phyloP scores from a whole-genome alignment of 306 rosid species.

The Erythrophleum fordii region DNA sequence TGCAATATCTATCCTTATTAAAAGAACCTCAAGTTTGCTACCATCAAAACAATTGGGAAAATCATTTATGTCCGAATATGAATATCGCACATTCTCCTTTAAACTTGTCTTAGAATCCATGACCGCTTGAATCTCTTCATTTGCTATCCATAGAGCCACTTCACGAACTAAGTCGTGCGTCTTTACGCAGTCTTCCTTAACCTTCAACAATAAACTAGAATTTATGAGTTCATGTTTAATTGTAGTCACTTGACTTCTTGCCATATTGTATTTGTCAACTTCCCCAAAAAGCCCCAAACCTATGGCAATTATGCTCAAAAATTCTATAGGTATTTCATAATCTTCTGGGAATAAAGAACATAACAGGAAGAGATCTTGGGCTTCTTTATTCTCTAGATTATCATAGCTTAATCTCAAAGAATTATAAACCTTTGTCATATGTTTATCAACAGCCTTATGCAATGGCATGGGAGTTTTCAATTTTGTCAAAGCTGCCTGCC shows the following conservation, averaged over 20 bases:
- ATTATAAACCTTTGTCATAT: neutral
- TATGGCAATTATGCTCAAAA: neutral
- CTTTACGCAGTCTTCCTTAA: neutral
- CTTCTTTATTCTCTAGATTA: slow-evolving; percentile 1
- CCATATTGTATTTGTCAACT: neutral
- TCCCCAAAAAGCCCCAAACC: slow-evolving; percentile 22
- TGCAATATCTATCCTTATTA: neutral
- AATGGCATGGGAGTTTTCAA: neutral
- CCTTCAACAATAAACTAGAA: slow-evolving; percentile 22
- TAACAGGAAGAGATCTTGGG: slow-evolving; percentile 17
- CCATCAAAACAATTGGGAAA: neutral
- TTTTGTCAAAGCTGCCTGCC: neutral
- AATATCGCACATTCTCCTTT: neutral
- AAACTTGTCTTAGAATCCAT: neutral
- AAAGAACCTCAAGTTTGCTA: slow-evolving; percentile 22
- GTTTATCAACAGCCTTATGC: neutral
- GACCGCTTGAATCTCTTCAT: neutral
- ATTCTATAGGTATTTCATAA: neutral
- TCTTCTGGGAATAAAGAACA: slow-evolving; percentile 43
- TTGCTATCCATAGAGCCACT: slow-evolving; percentile 3
- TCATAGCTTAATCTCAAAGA: slow-evolving; percentile 32
- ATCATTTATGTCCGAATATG: neutral
- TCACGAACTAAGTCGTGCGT: slow-evolving; percentile 37
- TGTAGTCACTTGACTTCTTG: slow-evolving; percentile 14
- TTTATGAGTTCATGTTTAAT: neutral